phyloP scores from a whole-genome alignment of 2,329 filamentous ascomycete species.

The Bertia moriformis region DNA sequence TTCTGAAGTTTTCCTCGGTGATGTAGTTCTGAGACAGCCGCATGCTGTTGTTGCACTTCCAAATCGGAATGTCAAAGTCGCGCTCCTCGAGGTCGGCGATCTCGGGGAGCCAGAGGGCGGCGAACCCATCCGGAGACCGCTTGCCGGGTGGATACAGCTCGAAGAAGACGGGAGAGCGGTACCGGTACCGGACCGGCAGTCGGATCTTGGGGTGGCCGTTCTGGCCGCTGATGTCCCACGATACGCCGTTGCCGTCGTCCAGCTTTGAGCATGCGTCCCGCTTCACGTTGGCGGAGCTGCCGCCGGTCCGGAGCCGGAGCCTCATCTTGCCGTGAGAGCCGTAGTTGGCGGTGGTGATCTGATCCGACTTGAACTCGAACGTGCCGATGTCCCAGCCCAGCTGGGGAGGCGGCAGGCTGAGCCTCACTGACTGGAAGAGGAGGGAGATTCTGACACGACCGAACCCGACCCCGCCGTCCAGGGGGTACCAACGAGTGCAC shows the following conservation, averaged over 20 bases:
- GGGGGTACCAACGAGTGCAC: constrained; percentile 88
- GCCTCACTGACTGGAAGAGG: constrained; percentile 79
- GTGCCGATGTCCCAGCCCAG: constrained; percentile 92
- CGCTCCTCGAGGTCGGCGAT: constrained; percentile 66
- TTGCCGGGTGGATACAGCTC: constrained; percentile 64
- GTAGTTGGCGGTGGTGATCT: constrained; percentile 51
- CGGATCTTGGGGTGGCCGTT: constrained; percentile 35
- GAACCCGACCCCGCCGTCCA: constrained; percentile 86
- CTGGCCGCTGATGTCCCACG: constrained; percentile 30
- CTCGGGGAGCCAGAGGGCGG: constrained; percentile 74
- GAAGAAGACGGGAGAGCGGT: constrained; percentile 77
- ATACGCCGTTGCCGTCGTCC: constrained; percentile 35
- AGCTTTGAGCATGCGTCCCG: constrained; percentile 45
- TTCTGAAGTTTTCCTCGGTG: constrained; percentile 58
- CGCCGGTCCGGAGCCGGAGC: constrained; percentile 69
- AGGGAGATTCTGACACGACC: constrained; percentile 79
- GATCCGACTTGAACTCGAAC: constrained; percentile 69
- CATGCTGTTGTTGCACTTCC: constrained; percentile 61
- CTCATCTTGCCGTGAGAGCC: constrained; percentile 57
- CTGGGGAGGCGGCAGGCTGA: constrained; percentile 68
- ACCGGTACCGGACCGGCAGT: constrained; percentile 78
- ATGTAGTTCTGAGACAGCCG: constrained; percentile 86
- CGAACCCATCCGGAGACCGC: constrained; percentile 59
- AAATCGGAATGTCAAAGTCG: constrained; percentile 78
- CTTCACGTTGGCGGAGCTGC: constrained; percentile 59